phyloP scores from a whole-genome alignment of 2,329 filamentous ascomycete species.

The Diaporthe amygdali region DNA sequence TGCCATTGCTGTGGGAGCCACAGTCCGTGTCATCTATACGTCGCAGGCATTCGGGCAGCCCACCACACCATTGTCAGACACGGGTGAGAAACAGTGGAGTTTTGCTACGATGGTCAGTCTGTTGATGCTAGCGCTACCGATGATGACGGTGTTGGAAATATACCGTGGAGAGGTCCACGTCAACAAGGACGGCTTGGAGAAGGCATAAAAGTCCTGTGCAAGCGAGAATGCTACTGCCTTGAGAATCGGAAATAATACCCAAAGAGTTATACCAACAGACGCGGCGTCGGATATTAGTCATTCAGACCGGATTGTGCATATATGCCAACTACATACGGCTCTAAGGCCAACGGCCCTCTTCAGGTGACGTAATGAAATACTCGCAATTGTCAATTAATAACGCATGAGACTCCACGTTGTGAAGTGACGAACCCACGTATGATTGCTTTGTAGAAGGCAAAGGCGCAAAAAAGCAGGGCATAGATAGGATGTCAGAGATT shows the following conservation, averaged over 20 bases:
- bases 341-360: too few relatives aligned
- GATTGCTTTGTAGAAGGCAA: too few relatives aligned
- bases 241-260: background rate
- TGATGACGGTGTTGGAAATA: conserved; percentile 66
- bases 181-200: background rate
- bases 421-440: too few relatives aligned
- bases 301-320: too few relatives aligned
- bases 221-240: too few relatives aligned
- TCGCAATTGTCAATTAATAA: too few relatives aligned
- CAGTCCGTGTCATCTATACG: conserved; percentile 59
- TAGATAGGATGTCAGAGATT: too few relatives aligned
- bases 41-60: conserved; percentile 66
- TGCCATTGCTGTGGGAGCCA: conserved; percentile 63
- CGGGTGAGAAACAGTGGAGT: conserved; percentile 62
- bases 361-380: too few relatives aligned
- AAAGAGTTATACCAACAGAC: background rate
- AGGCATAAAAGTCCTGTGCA: background rate
- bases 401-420: too few relatives aligned
- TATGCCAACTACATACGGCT: too few relatives aligned
- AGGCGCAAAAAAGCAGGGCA: too few relatives aligned
- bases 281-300: background rate
- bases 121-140: conserved; percentile 62
- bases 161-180: conserved; percentile 17
- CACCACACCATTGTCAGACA: conserved; percentile 54
- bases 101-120: conserved; percentile 68